Evolutionary conservation across 2,329 filamentous ascomycete genomes (phyloP).

Genomic region (Myriangium duriaei): DNA sequence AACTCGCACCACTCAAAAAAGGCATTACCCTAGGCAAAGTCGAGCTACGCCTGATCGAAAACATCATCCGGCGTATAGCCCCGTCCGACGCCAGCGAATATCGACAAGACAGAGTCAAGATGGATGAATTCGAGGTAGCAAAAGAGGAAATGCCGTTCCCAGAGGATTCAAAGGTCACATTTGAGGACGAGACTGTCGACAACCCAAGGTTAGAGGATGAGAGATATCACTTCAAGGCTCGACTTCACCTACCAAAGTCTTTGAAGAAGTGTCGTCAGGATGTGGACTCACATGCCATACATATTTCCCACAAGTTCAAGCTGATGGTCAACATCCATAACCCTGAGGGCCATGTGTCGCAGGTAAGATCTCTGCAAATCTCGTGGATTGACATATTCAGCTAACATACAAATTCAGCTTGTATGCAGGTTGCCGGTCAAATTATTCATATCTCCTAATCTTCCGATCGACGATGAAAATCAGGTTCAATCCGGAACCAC

Average conservation of each 20-base stretch:
- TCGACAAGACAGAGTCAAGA: constrained; percentile 21
- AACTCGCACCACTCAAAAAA: constrained; percentile 78
- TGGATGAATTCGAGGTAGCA: constrained; percentile 26
- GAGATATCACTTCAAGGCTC: constrained; percentile 47
- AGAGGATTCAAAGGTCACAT: constrained; percentile 22
- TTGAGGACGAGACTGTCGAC: constrained; percentile 27
- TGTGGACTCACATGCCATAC: constrained; percentile 77
- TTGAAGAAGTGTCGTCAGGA: constrained; percentile 80
- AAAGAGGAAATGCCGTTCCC: constrained; percentile 27
- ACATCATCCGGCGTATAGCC: constrained; percentile 41
- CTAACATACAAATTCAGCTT: constrained; percentile 56
- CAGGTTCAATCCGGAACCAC: constrained; percentile 50
- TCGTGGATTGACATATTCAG: constrained; percentile 20
- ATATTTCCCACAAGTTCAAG: constrained; percentile 84
- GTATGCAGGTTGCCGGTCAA: constrained; percentile 82
- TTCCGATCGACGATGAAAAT: constrained; percentile 78
- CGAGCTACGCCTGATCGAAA: constrained; percentile 66
- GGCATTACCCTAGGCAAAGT: constrained; percentile 77
- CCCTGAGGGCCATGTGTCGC: constrained; percentile 86
- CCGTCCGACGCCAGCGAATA: constrained; percentile 21
- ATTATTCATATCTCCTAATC: constrained; percentile 89
- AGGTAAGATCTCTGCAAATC: constrained; percentile 38
- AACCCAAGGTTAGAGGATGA: constrained; percentile 36
- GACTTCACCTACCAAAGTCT: constrained; percentile 62
- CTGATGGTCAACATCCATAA: constrained; percentile 85